Conservation (phyloP, 2,329 filamentous ascomycete genomes). For the Clarireedia monteithiana region DNA sequence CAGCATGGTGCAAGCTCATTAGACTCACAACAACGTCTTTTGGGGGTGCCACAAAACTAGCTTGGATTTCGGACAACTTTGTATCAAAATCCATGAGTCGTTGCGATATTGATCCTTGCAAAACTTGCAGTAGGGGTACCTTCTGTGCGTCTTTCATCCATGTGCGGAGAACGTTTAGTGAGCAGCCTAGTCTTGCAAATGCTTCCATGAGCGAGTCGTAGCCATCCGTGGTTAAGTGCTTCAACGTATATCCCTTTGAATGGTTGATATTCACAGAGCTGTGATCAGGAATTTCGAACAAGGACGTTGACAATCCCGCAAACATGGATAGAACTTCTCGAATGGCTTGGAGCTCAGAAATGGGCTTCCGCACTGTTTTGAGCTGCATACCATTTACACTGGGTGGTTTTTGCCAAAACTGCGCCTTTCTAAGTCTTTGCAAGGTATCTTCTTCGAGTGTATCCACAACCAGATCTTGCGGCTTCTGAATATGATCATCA, state of each 20-base stretch:
- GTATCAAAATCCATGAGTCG: slow-evolving; percentile 51
- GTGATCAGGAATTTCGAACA: slow-evolving; percentile 47
- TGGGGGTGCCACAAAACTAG: slow-evolving; percentile 46
- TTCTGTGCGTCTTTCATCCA: slow-evolving; percentile 35
- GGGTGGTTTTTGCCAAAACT: slow-evolving; percentile 38
- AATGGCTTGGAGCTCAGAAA: slow-evolving; percentile 58
- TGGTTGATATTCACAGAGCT: slow-evolving; percentile 29
- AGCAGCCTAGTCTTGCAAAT: slow-evolving; percentile 41
- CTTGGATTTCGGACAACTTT: slow-evolving; percentile 51
- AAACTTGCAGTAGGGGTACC: slow-evolving; percentile 25
- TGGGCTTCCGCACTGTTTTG: slow-evolving; percentile 24
- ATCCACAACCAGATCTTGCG: slow-evolving; percentile 28
- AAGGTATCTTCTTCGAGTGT: slow-evolving; percentile 29
- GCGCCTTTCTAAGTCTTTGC: slow-evolving; percentile 34
- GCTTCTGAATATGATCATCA: slow-evolving; percentile 21
- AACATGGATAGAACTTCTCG: slow-evolving; percentile 84
- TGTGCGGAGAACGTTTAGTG: slow-evolving; percentile 38
- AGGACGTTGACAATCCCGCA: slow-evolving; percentile 63
- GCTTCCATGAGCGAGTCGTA: slow-evolving; percentile 33
- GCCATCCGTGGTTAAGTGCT: slow-evolving; percentile 29
- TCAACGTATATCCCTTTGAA: slow-evolving; percentile 27
- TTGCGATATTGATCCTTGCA: slow-evolving; percentile 27
- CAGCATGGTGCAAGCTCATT: slow-evolving; percentile 49
- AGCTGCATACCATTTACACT: slow-evolving; percentile 20
- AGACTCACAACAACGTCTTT: slow-evolving; percentile 58